Percentiles rank a stretch among this genome's conserved stretches.
These are phyloP conservation scores for Paecilomyces formosus DNA, from an alignment of 2,329 filamentous ascomycete genomes.

Conservation along the genomic window DNA sequence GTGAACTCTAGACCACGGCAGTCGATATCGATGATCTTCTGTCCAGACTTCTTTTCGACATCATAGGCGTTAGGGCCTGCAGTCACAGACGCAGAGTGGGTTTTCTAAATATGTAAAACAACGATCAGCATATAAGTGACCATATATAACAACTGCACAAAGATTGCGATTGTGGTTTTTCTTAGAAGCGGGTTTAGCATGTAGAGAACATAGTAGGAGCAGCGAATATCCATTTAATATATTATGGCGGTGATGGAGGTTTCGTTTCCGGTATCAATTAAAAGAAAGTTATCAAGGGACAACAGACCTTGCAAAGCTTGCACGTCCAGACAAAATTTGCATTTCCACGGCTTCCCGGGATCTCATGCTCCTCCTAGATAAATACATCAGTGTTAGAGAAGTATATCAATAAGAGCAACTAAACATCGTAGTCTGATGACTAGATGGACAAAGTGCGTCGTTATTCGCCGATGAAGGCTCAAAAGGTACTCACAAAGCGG, in stretches of 20 bases:
- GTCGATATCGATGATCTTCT: conserved; percentile 84
- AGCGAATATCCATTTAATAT: too few relatives aligned
- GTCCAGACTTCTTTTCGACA: conserved; percentile 41
- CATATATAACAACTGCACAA: not conserved
- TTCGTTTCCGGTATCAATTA: not conserved
- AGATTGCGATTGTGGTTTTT: not conserved
- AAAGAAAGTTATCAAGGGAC: not conserved
- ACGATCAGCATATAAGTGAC: not conserved
- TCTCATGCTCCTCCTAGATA: conserved; percentile 72
- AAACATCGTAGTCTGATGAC: not conserved
- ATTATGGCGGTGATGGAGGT: too few relatives aligned
- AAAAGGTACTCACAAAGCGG: conserved; percentile 64
- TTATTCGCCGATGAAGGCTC: not conserved
- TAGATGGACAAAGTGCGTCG: not conserved
- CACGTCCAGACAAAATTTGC: conserved; percentile 99
- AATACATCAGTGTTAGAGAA: conserved; percentile 1
- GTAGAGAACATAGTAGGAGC: not conserved
- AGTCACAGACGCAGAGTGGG: conserved; percentile 69
- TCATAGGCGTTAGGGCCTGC: conserved; percentile 63
- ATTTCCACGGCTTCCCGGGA: conserved; percentile 88
- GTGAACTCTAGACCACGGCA: conserved; percentile 89
- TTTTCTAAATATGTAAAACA: conserved; percentile 21
- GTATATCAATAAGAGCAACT: not conserved
- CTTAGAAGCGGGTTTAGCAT: not conserved
- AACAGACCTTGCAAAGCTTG: conserved; percentile 85